These are phyloP conservation scores for Phytophthora agathidicida DNA, from an alignment of 352 stramenopile species.

Conservation along the genomic window DNA sequence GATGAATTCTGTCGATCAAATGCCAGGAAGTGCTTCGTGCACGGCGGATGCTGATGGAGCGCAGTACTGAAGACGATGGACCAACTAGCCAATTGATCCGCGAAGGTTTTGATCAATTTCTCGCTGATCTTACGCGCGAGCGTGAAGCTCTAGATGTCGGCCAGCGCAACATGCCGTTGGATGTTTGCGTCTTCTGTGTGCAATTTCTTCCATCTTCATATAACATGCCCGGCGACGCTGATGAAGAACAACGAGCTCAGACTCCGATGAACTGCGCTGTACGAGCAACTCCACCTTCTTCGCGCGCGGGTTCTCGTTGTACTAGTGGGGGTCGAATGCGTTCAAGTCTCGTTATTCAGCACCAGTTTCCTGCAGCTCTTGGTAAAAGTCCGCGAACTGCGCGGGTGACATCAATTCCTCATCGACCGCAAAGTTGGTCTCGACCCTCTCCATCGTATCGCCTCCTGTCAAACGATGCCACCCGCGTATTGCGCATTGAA, in stretches of 20 bases:
- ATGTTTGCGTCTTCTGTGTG: conserved; percentile 57
- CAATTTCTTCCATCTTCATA: conserved; percentile 61
- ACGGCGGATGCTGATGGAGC: conserved; percentile 58
- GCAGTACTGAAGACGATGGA: conserved; percentile 25
- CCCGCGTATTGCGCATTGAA: conserved; percentile 59
- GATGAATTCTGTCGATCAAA: neutral
- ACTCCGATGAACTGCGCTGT: conserved; percentile 3
- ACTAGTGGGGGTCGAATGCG: conserved; percentile 3
- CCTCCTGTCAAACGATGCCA: conserved; percentile 56
- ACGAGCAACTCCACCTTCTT: conserved; percentile 12
- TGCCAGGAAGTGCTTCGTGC: conserved; percentile 61
- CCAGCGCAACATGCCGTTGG: conserved; percentile 41
- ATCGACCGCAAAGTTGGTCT: conserved; percentile 18
- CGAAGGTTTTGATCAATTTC: conserved; percentile 51
- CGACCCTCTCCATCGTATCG: conserved; percentile 42
- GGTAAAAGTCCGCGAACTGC: conserved; percentile 8
- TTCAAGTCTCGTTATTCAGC: conserved; percentile 68
- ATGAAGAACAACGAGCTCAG: conserved; percentile 11
- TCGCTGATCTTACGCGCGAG: conserved; percentile 48
- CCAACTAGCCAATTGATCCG: conserved; percentile 27
- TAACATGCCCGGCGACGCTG: conserved; percentile 36
- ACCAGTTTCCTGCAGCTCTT: conserved; percentile 36
- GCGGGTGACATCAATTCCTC: neutral
- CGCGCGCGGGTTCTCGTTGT: conserved; percentile 11
- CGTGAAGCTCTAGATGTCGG: conserved; percentile 22